These are phyloP conservation scores for Spathaspora sp. DNA, from an alignment of 805 yeast genomes.

Conservation along the genomic window DNA sequence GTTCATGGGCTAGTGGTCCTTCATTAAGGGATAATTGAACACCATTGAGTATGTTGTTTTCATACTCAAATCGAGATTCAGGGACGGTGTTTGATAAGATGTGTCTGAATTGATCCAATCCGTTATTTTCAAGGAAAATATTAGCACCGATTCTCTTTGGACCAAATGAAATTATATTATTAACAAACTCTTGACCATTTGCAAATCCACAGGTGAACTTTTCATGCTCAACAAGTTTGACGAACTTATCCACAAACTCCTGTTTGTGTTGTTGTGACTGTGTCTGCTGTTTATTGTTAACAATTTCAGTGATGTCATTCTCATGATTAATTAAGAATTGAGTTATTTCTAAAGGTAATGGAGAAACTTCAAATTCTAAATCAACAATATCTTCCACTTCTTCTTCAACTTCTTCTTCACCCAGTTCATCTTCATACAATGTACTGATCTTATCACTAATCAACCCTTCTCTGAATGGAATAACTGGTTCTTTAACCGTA, in stretches of 20 bases:
- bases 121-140: slow-evolving; percentile 55
- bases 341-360: slow-evolving; percentile 52
- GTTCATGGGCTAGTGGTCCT: slow-evolving; percentile 90
- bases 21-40: slow-evolving; percentile 76
- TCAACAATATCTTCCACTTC: slow-evolving; percentile 24
- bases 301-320: slow-evolving; percentile 35
- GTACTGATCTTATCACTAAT: slow-evolving; percentile 46
- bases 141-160: slow-evolving; percentile 77
- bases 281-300: slow-evolving; percentile 8
- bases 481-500: slow-evolving; percentile 83
- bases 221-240: slow-evolving; percentile 5
- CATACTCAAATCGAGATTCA: slow-evolving; percentile 33
- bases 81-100: slow-evolving; percentile 17
- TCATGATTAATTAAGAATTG: slow-evolving; percentile 48
- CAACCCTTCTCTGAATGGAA: slow-evolving; percentile 90
- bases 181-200: slow-evolving; percentile 17
- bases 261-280: not conserved
- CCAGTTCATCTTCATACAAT: slow-evolving; percentile 11
- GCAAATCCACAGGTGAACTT: slow-evolving; percentile 13
- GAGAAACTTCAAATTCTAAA: slow-evolving; percentile 52
- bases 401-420: slow-evolving; percentile 36
- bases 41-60: slow-evolving; percentile 71
- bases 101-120: slow-evolving; percentile 22
- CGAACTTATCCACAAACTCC: slow-evolving; percentile 9
- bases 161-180: slow-evolving; percentile 61